Evolutionary conservation across 2,329 filamentous ascomycete genomes (phyloP).

Genomic region (Mollisiaceae sp.): DNA sequence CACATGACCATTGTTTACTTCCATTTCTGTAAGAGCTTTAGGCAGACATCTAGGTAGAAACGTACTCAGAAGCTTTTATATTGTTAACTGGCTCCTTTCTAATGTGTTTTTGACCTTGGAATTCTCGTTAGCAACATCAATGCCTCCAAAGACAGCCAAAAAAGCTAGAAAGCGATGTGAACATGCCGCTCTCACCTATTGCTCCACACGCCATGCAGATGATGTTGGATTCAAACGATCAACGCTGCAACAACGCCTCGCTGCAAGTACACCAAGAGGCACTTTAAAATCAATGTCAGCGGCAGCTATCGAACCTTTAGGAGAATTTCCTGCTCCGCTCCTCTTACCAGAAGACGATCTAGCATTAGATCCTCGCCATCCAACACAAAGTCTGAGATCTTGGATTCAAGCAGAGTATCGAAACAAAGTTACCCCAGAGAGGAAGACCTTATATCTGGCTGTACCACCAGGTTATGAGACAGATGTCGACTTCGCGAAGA

Average conservation of each 20-base stretch:
- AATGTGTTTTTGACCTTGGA: neutral
- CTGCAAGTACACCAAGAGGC: slow-evolving; percentile 38
- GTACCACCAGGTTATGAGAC: slow-evolving; percentile 28
- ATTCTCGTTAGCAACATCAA: neutral
- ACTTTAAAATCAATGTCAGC: neutral
- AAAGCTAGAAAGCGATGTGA: slow-evolving; percentile 4
- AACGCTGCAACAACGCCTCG: slow-evolving; percentile 31
- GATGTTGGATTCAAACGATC: slow-evolving; percentile 16
- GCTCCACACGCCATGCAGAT: slow-evolving; percentile 15
- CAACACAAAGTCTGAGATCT: slow-evolving; percentile 33
- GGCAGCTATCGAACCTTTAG: neutral
- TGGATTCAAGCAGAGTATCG: slow-evolving; percentile 31
- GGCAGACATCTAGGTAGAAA: neutral
- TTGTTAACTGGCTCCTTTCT: neutral
- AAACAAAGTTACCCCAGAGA: slow-evolving; percentile 32
- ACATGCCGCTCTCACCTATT: neutral
- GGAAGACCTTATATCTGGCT: slow-evolving; percentile 35
- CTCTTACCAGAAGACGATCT: slow-evolving; percentile 37
- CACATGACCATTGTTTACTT: slow-evolving; percentile 1
- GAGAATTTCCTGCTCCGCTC: slow-evolving; percentile 35
- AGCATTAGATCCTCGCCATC: slow-evolving; percentile 28
- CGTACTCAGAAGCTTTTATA: neutral
- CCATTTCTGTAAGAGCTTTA: neutral
- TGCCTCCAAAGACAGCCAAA: neutral
- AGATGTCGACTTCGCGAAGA: slow-evolving; percentile 20